phyloP scores from a whole-genome alignment of 1,284 basidiomycete genomes.

The Ceratobasidium sp. region DNA sequence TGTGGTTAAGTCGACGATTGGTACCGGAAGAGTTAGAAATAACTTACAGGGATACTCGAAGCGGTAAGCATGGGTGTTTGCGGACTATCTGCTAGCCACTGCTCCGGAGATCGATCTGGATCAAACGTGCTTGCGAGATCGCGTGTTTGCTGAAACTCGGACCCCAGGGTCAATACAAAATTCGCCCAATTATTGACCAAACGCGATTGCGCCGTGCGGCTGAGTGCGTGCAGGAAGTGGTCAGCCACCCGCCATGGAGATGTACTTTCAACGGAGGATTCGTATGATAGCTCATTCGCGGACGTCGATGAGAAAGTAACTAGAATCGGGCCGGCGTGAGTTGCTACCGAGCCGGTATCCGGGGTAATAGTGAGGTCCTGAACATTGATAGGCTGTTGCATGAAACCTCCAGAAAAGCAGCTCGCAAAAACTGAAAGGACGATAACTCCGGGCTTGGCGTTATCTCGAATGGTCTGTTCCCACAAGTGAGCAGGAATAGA shows the following conservation, averaged over 20 bases:
- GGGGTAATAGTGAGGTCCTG: not conserved
- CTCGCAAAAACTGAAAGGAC: conserved; percentile 34
- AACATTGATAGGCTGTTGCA: conserved; percentile 20
- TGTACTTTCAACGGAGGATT: conserved; percentile 2
- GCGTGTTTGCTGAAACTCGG: not conserved
- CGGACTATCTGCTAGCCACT: not conserved
- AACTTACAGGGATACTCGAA: conserved; percentile 1
- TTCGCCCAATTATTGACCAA: not conserved
- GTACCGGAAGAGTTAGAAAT: not conserved
- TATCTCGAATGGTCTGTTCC: conserved; percentile 8
- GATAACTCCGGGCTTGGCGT: conserved; percentile 11
- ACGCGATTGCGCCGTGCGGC: not conserved
- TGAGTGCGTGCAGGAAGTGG: conserved; percentile 19
- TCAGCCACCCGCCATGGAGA: not conserved
- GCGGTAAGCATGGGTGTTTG: not conserved
- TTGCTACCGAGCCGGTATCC: too few relatives aligned
- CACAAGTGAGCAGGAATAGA: conserved; percentile 5
- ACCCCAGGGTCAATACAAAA: not conserved
- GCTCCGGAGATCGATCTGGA: not conserved
- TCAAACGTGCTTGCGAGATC: not conserved
- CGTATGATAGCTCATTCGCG: not conserved
- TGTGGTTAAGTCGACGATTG: too few relatives aligned
- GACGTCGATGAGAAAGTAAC: conserved; percentile 12
- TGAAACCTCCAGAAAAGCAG: conserved; percentile 23
- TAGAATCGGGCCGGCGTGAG: not conserved